phyloP scores from a whole-genome alignment of 2,329 filamentous ascomycete species.

The Ophidiomyces ophidiicola region DNA sequence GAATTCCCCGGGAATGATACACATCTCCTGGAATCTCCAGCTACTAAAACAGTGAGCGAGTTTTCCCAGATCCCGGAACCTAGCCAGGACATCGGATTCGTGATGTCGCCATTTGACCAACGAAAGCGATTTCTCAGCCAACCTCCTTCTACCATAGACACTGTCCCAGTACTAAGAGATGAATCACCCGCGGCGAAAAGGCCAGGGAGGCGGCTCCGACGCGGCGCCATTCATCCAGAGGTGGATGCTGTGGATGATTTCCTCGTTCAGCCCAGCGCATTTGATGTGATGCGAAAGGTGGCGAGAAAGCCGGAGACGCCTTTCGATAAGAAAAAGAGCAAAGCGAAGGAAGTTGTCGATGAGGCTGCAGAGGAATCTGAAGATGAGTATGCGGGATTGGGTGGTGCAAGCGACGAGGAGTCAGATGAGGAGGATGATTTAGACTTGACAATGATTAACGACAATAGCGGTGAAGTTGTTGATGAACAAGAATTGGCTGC shows the following conservation, averaged over 20 bases:
- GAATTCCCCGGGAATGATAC: conserved; percentile 25
- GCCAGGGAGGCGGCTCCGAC: conserved; percentile 36
- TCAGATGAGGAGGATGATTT: conserved; percentile 63
- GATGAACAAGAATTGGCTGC: conserved; percentile 74
- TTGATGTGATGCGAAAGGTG: conserved; percentile 54
- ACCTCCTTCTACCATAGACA: conserved; percentile 59
- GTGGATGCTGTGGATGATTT: conserved; percentile 38
- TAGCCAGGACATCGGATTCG: conserved; percentile 71
- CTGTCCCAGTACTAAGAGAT: conserved; percentile 43
- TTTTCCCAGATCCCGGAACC: conserved; percentile 58
- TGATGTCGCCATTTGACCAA: conserved; percentile 58
- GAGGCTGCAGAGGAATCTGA: conserved; percentile 96
- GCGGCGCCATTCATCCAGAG: conserved; percentile 32
- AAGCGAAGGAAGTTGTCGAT: conserved; percentile 74
- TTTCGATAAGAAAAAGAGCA: conserved; percentile 77
- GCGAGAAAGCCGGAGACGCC: conserved; percentile 45
- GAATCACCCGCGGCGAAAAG: conserved; percentile 54
- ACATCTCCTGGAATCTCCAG: conserved; percentile 28
- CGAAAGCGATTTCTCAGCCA: conserved; percentile 50
- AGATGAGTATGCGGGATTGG: conserved; percentile 91
- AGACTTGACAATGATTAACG: conserved; percentile 80
- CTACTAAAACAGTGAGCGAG: conserved; percentile 42
- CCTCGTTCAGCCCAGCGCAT: conserved; percentile 43
- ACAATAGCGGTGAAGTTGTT: conserved; percentile 61
- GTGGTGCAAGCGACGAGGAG: conserved; percentile 79